phyloP scores from a whole-genome alignment of 1,284 basidiomycete genomes.

The Cryptococcus sp. region DNA sequence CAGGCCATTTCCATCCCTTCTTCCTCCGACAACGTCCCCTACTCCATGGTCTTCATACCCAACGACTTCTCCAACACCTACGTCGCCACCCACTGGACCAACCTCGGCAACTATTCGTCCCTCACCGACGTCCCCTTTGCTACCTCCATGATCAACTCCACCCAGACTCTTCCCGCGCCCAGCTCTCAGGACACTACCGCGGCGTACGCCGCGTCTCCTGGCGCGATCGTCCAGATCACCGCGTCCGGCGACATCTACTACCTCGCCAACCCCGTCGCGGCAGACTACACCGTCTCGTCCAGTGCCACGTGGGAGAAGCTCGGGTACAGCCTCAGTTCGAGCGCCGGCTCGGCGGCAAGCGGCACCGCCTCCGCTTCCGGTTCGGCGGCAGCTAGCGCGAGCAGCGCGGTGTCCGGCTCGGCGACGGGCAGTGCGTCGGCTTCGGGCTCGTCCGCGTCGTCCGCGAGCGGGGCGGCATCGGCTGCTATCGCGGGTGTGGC shows the following conservation, averaged over 20 bases:
- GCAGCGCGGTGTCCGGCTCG: constrained; percentile 6
- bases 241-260: constrained; percentile 64
- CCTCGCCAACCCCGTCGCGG: constrained; percentile 57
- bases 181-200: constrained; percentile 63
- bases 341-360: constrained; percentile 6
- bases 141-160: constrained; percentile 61
- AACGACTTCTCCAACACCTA: constrained; percentile 74
- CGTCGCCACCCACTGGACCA: constrained; percentile 58
- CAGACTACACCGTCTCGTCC: constrained; percentile 42
- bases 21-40: constrained; percentile 51
- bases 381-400: constrained; percentile 13
- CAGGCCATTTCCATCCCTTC: constrained; percentile 74
- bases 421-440: constrained; percentile 11
- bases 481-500: constrained; percentile 7
- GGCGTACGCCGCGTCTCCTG: constrained; percentile 67
- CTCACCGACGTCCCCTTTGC: constrained; percentile 40
- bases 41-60: constrained; percentile 71
- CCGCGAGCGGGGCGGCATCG: constrained; percentile 1
- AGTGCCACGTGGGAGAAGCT: constrained; percentile 46
- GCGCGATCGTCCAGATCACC: constrained; percentile 70
- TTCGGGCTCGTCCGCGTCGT: constrained; percentile 3
- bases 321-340: constrained; percentile 33
- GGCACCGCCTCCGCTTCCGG: constrained; percentile 16
- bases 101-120: constrained; percentile 33
- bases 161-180: constrained; percentile 66